phyloP scores from a whole-genome alignment of 2,329 filamentous ascomycete species.

The Cladosporium sphaerospermum region DNA sequence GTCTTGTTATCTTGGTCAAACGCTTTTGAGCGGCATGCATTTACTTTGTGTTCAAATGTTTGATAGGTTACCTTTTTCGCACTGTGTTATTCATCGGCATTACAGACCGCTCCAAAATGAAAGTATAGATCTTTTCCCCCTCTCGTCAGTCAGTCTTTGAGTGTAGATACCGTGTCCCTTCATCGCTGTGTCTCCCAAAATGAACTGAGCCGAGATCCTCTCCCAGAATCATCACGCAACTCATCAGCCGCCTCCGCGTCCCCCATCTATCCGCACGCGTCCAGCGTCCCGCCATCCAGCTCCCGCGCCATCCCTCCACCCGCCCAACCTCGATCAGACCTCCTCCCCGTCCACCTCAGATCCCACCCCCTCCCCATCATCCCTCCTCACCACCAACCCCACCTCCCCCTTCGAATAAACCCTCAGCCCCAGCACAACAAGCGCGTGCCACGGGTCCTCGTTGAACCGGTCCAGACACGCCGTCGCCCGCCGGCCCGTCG shows the following conservation, averaged over 20 bases:
- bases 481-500: background rate
- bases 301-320: too few relatives aligned
- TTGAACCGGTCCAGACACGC: conserved; percentile 35
- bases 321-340: background rate
- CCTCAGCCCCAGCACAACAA: conserved; percentile 53
- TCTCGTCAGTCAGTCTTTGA: too few relatives aligned
- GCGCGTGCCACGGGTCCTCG: conserved; percentile 54
- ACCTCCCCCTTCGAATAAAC: conserved; percentile 52
- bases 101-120: conserved; percentile 2
- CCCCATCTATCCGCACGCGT: too few relatives aligned
- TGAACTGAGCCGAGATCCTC: too few relatives aligned
- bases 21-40: background rate
- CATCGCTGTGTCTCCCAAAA: too few relatives aligned
- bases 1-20: background rate
- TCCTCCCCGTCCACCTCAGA: background rate
- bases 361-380: background rate
- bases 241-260: too few relatives aligned
- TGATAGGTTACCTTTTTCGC: background rate
- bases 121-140: background rate
- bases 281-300: too few relatives aligned
- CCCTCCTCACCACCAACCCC: conserved; percentile 42
- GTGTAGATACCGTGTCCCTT: too few relatives aligned
- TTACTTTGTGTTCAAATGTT: background rate
- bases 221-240: too few relatives aligned
- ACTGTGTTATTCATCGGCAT: background rate